phyloP scores from a whole-genome alignment of 2,329 filamentous ascomycete genomes.

The Celoporthe dispersa region DNA sequence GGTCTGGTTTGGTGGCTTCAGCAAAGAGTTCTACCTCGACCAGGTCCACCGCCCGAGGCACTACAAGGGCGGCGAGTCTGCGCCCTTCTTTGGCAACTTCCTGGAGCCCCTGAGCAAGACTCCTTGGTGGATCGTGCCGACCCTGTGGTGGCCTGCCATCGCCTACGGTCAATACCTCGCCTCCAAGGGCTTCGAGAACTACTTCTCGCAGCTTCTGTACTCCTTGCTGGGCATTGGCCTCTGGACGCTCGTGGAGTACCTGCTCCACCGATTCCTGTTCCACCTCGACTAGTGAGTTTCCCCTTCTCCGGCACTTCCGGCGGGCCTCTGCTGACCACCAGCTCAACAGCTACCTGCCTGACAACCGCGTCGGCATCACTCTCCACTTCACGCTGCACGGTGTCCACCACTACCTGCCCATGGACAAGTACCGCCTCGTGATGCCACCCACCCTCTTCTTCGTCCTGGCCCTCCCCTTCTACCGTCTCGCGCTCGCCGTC shows the following conservation, averaged over 20 bases:
- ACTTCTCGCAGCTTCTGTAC: constrained; percentile 58
- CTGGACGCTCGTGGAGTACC: constrained; percentile 91
- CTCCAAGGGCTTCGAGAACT: constrained; percentile 60
- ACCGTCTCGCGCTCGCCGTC: constrained; percentile 81
- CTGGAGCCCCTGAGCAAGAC: constrained; percentile 97
- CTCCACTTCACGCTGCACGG: constrained; percentile 93
- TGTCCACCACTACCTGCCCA: constrained; percentile 98
- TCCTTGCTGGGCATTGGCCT: constrained; percentile 73
- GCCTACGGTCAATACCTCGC: constrained; percentile 73
- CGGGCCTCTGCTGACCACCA: constrained; percentile 9
- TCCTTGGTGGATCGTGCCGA: constrained; percentile 89
- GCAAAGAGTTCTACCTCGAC: constrained; percentile 94
- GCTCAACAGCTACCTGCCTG: constrained; percentile 73
- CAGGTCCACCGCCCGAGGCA: constrained; percentile 95
- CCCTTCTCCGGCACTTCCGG: background rate
- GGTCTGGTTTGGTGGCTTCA: constrained; percentile 85
- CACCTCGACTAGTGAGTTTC: constrained; percentile 85
- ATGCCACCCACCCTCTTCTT: constrained; percentile 94
- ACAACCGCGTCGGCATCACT: constrained; percentile 86
- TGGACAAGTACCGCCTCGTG: constrained; percentile 96
- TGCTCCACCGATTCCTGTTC: constrained; percentile 88
- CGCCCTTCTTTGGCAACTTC: constrained; percentile 96
- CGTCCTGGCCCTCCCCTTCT: constrained; percentile 84
- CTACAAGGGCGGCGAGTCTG: constrained; percentile 90
- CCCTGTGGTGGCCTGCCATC: constrained; percentile 82